A percentile compares a stretch with the other conserved stretches of the same genome.
These are phyloP conservation scores for Paramecium biaurelia DNA, from an alignment of 73 alveolate genomes.

Conservation along the genomic window DNA sequence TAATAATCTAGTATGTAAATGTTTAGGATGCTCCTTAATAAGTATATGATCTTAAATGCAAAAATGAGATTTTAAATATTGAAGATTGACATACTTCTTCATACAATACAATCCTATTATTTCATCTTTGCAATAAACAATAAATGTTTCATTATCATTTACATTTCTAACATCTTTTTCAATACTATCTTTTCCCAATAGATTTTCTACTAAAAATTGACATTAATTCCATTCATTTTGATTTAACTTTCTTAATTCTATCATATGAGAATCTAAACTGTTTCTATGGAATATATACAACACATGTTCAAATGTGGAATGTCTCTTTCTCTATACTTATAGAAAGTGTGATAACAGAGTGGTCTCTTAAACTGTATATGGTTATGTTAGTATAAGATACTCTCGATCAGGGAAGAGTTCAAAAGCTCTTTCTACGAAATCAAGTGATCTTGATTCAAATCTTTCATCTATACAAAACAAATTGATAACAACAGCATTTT, in stretches of 20 bases:
- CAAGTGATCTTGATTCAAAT: conserved; percentile 93
- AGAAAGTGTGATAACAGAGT: conserved; percentile 88
- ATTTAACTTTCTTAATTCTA: conserved; percentile 28
- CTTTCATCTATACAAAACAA: conserved; percentile 97
- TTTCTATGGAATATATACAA: conserved; percentile 96
- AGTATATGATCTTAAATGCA: conserved; percentile 91
- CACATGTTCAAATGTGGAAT: conserved; percentile 94
- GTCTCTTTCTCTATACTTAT: conserved; percentile 85
- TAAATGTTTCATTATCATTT: conserved; percentile 59
- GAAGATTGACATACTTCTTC: conserved; percentile 92
- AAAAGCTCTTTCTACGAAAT: conserved; percentile 93
- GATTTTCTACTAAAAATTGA: conserved; percentile 37
- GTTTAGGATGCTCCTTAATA: conserved; percentile 89
- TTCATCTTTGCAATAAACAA: conserved; percentile 80
- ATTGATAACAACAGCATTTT: conserved; percentile 95
- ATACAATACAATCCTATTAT: conserved; percentile 91
- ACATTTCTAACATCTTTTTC: conserved; percentile 16
- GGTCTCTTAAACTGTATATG: conserved; percentile 96
- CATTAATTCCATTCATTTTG: conserved; percentile 62
- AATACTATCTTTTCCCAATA: background rate
- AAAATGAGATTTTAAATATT: conserved; percentile 86
- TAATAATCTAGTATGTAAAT: conserved; percentile 90
- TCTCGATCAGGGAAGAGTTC: conserved; percentile 97
- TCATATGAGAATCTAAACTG: conserved; percentile 67
- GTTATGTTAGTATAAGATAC: conserved; percentile 95